Conservation (phyloP, 352 stramenopile genomes). For the Pythium phragmitis region DNA sequence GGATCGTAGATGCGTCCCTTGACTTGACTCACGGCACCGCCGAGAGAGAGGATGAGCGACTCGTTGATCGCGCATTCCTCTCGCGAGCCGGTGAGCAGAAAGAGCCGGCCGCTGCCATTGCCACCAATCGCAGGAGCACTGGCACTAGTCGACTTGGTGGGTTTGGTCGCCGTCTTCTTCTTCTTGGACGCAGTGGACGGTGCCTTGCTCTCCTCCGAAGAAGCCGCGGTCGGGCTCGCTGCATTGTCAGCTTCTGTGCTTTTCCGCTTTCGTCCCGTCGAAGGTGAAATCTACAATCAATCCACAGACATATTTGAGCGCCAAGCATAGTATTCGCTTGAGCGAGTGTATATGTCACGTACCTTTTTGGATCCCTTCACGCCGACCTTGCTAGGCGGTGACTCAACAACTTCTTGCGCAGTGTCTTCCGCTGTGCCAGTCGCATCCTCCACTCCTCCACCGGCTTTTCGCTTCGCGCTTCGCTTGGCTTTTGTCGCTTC, state of each 20-base stretch:
- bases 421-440: constrained; percentile 4
- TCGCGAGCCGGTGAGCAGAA: constrained; percentile 73
- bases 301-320: neutral
- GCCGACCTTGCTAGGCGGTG: constrained; percentile 1
- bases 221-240: neutral
- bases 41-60: constrained; percentile 69
- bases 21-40: constrained; percentile 59
- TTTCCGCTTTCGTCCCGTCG: constrained; percentile 13
- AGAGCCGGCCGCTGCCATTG: constrained; percentile 31
- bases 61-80: constrained; percentile 75
- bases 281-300: neutral
- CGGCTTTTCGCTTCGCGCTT: constrained; percentile 1
- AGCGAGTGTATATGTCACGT: neutral
- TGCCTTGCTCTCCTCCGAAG: constrained; percentile 2
- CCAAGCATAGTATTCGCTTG: neutral
- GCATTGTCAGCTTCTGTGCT: constrained; percentile 6
- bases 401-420: constrained; percentile 1
- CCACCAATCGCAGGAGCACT: neutral
- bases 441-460: neutral
- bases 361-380: constrained; percentile 3
- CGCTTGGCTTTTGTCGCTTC: constrained; percentile 7
- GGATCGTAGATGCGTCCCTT: constrained; percentile 63
- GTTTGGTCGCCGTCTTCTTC: constrained; percentile 30
- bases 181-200: constrained; percentile 25
- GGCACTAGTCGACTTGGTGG: neutral